These are phyloP conservation scores for Phaeophleospora eucalypticola DNA, from an alignment of 2,329 filamentous ascomycete genomes.

Conservation along the genomic window DNA sequence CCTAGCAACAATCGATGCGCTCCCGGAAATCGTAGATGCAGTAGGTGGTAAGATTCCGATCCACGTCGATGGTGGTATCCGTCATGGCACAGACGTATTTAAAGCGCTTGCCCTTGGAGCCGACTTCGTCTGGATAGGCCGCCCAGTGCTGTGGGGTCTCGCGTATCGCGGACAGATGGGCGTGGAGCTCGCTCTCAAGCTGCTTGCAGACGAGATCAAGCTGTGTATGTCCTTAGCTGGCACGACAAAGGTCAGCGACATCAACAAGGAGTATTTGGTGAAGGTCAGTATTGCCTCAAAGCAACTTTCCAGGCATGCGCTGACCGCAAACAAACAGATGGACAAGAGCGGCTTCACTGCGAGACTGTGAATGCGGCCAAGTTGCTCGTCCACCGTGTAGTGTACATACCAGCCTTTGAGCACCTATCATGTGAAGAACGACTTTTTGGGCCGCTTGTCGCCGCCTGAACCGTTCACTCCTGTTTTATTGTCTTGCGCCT, in stretches of 20 bases:
- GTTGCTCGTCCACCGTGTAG: neutral
- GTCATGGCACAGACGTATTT: constrained; percentile 55
- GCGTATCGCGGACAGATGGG: constrained; percentile 36
- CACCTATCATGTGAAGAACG: constrained; percentile 25
- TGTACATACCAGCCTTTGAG: neutral
- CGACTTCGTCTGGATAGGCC: constrained; percentile 47
- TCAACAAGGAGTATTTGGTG: constrained; percentile 39
- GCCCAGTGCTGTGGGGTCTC: constrained; percentile 49
- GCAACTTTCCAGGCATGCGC: constrained; percentile 23
- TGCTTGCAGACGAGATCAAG: constrained; percentile 38
- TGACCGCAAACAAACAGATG: constrained; percentile 15
- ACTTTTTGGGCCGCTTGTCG: constrained; percentile 25
- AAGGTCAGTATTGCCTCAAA: constrained; percentile 36
- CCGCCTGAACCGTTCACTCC: constrained; percentile 9
- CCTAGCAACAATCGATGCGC: constrained; percentile 49
- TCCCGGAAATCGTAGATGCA: constrained; percentile 38
- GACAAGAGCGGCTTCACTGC: constrained; percentile 29
- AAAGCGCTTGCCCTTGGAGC: constrained; percentile 54
- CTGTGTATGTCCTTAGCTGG: constrained; percentile 41
- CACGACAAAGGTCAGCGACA: constrained; percentile 35
- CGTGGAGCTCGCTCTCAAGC: constrained; percentile 43
- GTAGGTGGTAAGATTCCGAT: constrained; percentile 51
- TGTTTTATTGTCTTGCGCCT: constrained; percentile 6
- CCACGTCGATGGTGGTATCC: constrained; percentile 58
- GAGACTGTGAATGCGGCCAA: constrained; percentile 17